Evolutionary conservation across 768 basidiomycete genomes (phyloP).

Genomic region (Suillus paluster): DNA sequence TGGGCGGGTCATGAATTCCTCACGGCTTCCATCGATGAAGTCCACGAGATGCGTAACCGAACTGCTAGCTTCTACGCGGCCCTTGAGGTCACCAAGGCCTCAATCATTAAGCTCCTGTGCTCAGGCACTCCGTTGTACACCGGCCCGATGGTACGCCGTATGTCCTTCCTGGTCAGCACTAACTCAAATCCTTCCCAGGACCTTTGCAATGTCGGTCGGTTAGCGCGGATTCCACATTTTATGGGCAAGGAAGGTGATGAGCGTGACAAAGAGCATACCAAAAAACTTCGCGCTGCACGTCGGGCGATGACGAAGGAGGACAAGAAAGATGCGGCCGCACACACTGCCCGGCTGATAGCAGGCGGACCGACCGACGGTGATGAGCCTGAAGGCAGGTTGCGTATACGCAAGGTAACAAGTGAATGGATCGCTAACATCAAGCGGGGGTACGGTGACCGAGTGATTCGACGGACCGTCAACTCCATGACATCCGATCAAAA

Average conservation of each 20-base stretch:
- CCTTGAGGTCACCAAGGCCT: constrained; percentile 15
- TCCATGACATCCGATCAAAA: not conserved
- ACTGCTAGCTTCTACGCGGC: constrained; percentile 20
- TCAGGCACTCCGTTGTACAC: constrained; percentile 39
- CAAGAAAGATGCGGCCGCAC: not conserved
- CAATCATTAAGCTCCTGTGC: constrained; percentile 17
- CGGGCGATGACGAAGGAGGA: not conserved
- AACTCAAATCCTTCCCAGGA: constrained; percentile 23
- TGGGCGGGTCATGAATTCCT: constrained; percentile 18
- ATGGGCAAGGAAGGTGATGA: constrained; percentile 17
- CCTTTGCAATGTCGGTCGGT: constrained; percentile 29
- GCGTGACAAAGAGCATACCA: constrained; percentile 23
- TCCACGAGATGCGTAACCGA: constrained; percentile 26
- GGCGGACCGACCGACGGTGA: not conserved
- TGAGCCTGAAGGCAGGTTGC: not conserved
- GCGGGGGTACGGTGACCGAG: not conserved
- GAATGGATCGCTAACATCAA: not conserved
- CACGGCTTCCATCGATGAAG: constrained; percentile 26
- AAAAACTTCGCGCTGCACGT: not conserved
- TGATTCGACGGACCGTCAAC: constrained; percentile 1
- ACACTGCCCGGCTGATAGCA: not conserved
- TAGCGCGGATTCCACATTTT: constrained; percentile 32
- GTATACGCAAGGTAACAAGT: not conserved
- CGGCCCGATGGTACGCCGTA: constrained; percentile 20
- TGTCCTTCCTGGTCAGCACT: not conserved